phyloP scores from a whole-genome alignment of 192 early-diverging fungal genomes.

The Backusella tarrabulga region DNA sequence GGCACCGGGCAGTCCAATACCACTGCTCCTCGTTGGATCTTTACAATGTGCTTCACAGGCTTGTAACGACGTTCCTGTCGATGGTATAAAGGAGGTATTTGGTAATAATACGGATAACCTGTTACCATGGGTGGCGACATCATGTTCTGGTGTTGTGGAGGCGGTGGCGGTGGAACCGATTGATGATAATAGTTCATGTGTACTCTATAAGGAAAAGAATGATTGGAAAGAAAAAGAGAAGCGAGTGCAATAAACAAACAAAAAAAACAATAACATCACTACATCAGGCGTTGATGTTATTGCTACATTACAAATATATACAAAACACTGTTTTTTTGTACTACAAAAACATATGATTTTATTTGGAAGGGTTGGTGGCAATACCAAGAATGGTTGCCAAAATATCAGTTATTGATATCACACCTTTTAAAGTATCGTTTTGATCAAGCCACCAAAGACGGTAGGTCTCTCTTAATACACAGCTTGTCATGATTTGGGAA shows the following conservation, averaged over 20 bases:
- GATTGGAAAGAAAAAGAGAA: neutral
- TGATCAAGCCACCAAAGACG: constrained; percentile 67
- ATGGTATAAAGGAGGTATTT: neutral
- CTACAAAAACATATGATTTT: neutral
- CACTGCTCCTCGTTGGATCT: constrained; percentile 67
- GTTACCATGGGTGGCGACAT: neutral
- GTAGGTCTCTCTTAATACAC: constrained; percentile 52
- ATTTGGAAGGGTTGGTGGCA: neutral
- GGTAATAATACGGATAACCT: neutral
- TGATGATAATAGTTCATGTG: neutral
- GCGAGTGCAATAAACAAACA: neutral
- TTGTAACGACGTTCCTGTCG: neutral
- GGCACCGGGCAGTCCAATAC: constrained; percentile 74
- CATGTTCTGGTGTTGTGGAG: neutral
- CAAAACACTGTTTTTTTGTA: neutral
- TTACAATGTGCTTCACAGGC: constrained; percentile 38
- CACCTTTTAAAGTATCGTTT: constrained; percentile 52
- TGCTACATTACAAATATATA: neutral
- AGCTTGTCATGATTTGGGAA: constrained; percentile 49
- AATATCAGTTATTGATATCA: constrained; percentile 74
- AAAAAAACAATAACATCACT: neutral
- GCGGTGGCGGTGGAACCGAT: neutral
- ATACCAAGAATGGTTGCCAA: constrained; percentile 47
- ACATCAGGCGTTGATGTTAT: neutral
- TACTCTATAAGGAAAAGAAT: neutral